Evolutionary conservation across 495 filamentous ascomycete genomes (phyloP), one percentile per base, ranked within the genome.

Genomic region (Aspergillus nidulans): DNA sequence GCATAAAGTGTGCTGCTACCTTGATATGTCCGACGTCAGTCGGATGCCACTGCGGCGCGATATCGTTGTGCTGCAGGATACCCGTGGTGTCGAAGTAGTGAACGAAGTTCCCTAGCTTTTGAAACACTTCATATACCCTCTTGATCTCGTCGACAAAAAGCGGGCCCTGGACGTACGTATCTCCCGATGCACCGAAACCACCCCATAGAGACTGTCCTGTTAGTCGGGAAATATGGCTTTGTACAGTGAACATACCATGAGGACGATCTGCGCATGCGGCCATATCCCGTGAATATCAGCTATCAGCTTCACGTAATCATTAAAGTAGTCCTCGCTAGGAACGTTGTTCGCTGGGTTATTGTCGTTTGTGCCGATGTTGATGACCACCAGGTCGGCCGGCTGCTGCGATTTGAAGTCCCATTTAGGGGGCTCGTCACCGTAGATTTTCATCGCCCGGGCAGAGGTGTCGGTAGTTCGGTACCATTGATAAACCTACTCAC

Each of bases 361-460:
- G 65, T 88, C 86, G 58, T 88, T 88, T 19, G 84, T 87, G 13
- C 84, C 85, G 25, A 89, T 72, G 61, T 87, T 83, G 59, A 88
- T 84, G 52, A 88, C 57, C 6, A 85, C 85, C 10, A 90, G 70
- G 56, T 87, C 85, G 4, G 85, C 83, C 0, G 77, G 73, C 15
- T 74, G 78, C 49, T 82, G 79, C 23, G 76, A 75, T 4, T 63
- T 68, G 51, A 87, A 85, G 57, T 85, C 76, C 81, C 81, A 88
- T 0, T 72, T 62, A 53, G 85, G 80, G 0, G 82, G 80, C 2
- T 77, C 68, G 20, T 79, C 74, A 52, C 78, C 81, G 58, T 77
- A 81, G 9, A 80, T 75, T 13, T 70, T 60, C 1, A 57, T 51
- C 0, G 80, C 80, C 8, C 85, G 76, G 32, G 63, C 66, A 38